Conservation (phyloP, 2,329 filamentous ascomycete genomes). For the Nemania sp. region DNA sequence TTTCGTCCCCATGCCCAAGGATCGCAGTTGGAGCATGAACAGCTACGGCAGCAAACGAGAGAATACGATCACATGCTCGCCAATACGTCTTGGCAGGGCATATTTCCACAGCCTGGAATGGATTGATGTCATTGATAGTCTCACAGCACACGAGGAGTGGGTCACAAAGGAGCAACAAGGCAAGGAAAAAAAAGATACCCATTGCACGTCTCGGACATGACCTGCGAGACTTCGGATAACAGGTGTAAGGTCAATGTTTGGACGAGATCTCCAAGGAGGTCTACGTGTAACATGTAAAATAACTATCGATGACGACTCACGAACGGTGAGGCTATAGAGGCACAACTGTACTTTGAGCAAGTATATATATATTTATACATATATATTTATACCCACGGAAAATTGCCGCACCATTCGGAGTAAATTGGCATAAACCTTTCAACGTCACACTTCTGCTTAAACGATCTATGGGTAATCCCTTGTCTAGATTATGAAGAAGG, state of each 20-base stretch:
- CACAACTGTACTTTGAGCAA: slow-evolving; percentile 9
- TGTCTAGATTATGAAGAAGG: too few relatives aligned
- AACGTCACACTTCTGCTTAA: slow-evolving; percentile 4
- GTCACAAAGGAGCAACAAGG: slow-evolving; percentile 14
- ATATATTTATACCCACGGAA: background rate
- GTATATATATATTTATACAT: too few relatives aligned
- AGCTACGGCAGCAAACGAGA: slow-evolving; percentile 44
- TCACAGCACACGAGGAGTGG: background rate
- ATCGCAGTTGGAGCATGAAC: slow-evolving; percentile 32
- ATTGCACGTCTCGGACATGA: slow-evolving; percentile 24
- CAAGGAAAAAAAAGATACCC: slow-evolving; percentile 37
- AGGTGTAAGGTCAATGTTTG: background rate
- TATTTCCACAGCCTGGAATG: slow-evolving; percentile 39
- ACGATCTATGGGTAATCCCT: too few relatives aligned
- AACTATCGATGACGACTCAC: slow-evolving; percentile 21
- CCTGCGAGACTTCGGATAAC: slow-evolving; percentile 19
- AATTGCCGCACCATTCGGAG: background rate
- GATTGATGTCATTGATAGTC: slow-evolving; percentile 30
- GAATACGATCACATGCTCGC: slow-evolving; percentile 58
- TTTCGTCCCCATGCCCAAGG: slow-evolving; percentile 37
- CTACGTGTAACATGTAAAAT: slow-evolving; percentile 16
- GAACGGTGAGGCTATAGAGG: slow-evolving; percentile 22
- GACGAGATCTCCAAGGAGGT: slow-evolving; percentile 3
- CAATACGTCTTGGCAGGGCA: slow-evolving; percentile 39
- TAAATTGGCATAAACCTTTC: slow-evolving; percentile 7